Evolutionary conservation across 768 basidiomycete species (phyloP), one percentile per base, ranked within the genome.

Genomic region (Suillus placidus): DNA sequence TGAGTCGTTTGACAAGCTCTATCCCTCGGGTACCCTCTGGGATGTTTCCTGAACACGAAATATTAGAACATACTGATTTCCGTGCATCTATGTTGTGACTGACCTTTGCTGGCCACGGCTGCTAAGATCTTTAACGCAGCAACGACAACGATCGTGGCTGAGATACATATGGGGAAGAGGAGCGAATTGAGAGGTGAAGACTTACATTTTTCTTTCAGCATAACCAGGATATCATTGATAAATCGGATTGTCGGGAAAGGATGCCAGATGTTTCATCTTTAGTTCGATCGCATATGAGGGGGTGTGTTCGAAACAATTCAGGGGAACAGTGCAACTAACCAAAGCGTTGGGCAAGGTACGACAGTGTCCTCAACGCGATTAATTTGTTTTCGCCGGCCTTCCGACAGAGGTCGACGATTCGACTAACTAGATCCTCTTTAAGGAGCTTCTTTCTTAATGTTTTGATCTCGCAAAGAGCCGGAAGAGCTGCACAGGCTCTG

Each of bases 401-500:
- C 16, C 64, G 67, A 18, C 70, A 76, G 2, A 70, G 57, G 9
- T 65, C 35, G 51, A 77, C 63, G 16, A 76, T 66, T 18, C 18
- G 45, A 26, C 56, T 54, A 66, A 76, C 16, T 37, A 74, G 71
- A 18, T 52, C 55, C 1, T 77, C 34, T 20, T 14, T 68, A 16
- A 73, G 60, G 14, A 77, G 35, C 18, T 54, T 56, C 0, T 34
- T 26, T 45, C 51, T 69, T 38, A 77, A 47, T 2, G 66, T 64
- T 3, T 30, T 0, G 18, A 66, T 61, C 43, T 74, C 72, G 66
- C 71, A 77, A 45, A 76, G 73, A 10, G 75, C 71, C 0, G 76
- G 76, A 6, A 76, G 37, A 51, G 66, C 77, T 6, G 67, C 69
- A 68, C 76, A 77, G 40, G 68, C 75, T 3, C 73, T 74, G 51